Conservation (phyloP, 163 green algal genomes). For the Volvox carteri region DNA sequence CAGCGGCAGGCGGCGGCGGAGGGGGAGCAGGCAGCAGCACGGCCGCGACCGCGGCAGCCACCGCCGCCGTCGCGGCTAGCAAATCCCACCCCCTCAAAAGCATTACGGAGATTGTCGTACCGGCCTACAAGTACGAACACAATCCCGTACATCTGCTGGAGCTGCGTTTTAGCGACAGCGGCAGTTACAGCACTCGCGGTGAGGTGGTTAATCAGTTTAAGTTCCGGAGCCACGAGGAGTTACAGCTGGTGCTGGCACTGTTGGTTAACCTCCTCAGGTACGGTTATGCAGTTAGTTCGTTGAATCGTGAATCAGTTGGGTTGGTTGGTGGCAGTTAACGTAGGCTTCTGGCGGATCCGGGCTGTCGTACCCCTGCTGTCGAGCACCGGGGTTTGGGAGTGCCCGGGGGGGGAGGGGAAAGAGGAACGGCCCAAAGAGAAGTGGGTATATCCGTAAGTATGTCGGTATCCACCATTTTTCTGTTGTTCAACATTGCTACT, state of each 20-base stretch:
- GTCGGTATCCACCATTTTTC: no score
- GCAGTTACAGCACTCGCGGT: conserved; percentile 37
- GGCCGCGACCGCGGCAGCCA: not conserved
- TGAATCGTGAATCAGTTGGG: no score
- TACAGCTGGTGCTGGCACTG: conserved; percentile 39
- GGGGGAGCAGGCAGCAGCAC: not conserved
- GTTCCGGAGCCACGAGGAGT: conserved; percentile 38
- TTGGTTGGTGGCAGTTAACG: no score
- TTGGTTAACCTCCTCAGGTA: conserved; percentile 29
- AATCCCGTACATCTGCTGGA: conserved; percentile 28
- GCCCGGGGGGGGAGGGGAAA: no score
- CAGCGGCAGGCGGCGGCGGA: not conserved
- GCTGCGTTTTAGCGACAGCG: conserved; percentile 38
- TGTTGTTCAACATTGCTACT: no score
- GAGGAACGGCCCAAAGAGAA: no score
- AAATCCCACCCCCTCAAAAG: conserved; percentile 41
- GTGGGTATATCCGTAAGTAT: no score
- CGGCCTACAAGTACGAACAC: conserved; percentile 45
- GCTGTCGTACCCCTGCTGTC: no score
- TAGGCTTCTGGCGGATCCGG: no score
- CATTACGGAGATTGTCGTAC: conserved; percentile 41
- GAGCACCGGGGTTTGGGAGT: no score
- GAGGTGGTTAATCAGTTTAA: conserved; percentile 34
- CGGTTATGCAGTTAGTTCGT: not conserved
- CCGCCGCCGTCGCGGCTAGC: not conserved